These are phyloP conservation scores for Leccinum boreale DNA, from an alignment of 768 basidiomycete species.

Conservation along the genomic window DNA sequence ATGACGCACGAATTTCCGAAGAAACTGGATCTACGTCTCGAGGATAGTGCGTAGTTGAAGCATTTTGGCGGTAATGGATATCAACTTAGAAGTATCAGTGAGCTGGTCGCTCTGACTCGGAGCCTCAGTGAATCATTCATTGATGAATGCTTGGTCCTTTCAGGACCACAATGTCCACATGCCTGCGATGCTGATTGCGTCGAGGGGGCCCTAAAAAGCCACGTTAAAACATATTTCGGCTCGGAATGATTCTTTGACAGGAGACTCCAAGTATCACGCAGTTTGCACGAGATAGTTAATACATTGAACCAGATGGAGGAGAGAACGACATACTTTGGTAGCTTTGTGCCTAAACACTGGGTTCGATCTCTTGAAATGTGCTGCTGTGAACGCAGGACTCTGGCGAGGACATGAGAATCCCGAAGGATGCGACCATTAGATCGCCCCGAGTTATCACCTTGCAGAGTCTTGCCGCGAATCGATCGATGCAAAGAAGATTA, in stretches of 20 bases:
- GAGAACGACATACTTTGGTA: slow-evolving; percentile 37
- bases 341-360: slow-evolving; percentile 56
- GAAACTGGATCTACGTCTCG: slow-evolving; percentile 55
- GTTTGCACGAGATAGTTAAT: slow-evolving; percentile 26
- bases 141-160: not conserved
- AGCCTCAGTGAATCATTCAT: slow-evolving; percentile 39
- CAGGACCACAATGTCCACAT: slow-evolving; percentile 4
- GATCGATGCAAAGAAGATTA: not conserved
- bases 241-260: slow-evolving; percentile 19
- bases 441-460: slow-evolving; percentile 37
- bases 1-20: slow-evolving; percentile 46
- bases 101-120: slow-evolving; percentile 51
- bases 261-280: slow-evolving; percentile 43
- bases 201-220: slow-evolving; percentile 66
- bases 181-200: slow-evolving; percentile 75
- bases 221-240: slow-evolving; percentile 56
- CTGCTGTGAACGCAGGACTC: slow-evolving; percentile 51
- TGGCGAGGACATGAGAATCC: slow-evolving; percentile 15
- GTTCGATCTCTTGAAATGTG: slow-evolving; percentile 45
- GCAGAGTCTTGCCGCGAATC: slow-evolving; percentile 1
- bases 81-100: slow-evolving; percentile 50
- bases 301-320: not conserved
- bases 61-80: slow-evolving; percentile 51
- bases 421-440: not conserved
- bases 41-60: slow-evolving; percentile 53